A percentile compares a stretch with the other conserved stretches of the same genome.
phyloP scores from a whole-genome alignment of 352 stramenopile genomes.

The Blastocystis sp. region DNA sequence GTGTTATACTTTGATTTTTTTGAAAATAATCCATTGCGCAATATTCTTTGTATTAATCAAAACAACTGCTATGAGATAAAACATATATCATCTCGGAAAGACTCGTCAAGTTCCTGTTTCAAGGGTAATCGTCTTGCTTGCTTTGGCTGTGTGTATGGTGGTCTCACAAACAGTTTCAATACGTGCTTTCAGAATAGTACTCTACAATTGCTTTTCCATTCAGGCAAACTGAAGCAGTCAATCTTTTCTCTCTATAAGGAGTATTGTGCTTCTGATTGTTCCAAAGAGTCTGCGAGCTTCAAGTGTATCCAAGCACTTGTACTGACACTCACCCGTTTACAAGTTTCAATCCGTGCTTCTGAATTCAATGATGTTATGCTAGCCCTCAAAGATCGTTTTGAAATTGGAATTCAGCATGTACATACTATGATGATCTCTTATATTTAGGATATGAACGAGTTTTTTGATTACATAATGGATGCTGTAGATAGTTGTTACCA shows the following conservation, averaged over 20 bases:
- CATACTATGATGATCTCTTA: background rate
- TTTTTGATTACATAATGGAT: constrained; percentile 7
- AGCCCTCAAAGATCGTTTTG: constrained; percentile 17
- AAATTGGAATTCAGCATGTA: constrained; percentile 31
- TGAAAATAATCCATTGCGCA: background rate
- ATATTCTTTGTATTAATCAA: background rate
- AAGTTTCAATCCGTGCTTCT: background rate
- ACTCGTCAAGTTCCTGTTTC: background rate
- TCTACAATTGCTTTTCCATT: constrained; percentile 47
- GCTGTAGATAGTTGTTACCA: constrained; percentile 4
- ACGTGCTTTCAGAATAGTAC: constrained; percentile 54
- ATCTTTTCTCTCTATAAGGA: background rate
- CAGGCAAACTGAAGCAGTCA: background rate
- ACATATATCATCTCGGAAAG: background rate
- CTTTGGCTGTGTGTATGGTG: background rate
- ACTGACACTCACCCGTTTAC: background rate
- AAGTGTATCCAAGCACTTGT: background rate
- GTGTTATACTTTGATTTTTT: background rate
- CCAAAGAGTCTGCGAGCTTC: background rate
- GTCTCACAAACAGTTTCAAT: constrained; percentile 15
- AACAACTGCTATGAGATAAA: background rate
- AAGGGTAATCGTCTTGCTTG: background rate
- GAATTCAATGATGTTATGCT: constrained; percentile 51
- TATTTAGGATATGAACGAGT: constrained; percentile 42
- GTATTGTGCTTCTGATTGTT: background rate